Base-by-base conservation (phyloP, 108 stramenopile genomes). In the Skeletonema tropicum region DNA sequence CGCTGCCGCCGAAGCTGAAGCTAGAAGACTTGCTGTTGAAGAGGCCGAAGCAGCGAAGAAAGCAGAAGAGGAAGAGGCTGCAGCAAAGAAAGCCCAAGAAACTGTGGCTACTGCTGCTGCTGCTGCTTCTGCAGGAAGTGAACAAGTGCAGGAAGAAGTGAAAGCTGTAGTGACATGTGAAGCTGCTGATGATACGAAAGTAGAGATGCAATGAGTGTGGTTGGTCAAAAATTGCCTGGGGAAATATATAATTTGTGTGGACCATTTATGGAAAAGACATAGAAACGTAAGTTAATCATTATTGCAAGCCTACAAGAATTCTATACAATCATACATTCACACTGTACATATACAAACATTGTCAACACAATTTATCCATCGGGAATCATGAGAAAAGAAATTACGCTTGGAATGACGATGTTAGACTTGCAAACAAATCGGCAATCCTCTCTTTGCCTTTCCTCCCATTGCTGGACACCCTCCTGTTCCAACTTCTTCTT, bases 371-470 rank as follows among this genome's bases (percentile, higher is more conserved):
- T 10, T 23, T 55, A 55, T 25, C 23, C 52, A 2, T n/a, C 17
- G 6, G 52, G 52, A 23, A 55, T 21, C 4, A 25, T 21, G 23
- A 55, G 52, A 55, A 55, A 55, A 5, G 52, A 55, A 0, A 55
- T 25, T n/a, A 55, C 21, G 23, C 17, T 55, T 23, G 52, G 21
- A 23, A 55, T 23, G 9, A 55, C 52, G 7, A 55, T n/a, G 23
- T 23, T 6, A 25, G 52, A 55, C 52, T 55, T 55, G 52, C 52
- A 55, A 21, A 55, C 52, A 55, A 23, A 55, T 21, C 52, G 52
- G 7, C 52, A 25, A 6, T 23, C 52, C 10, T 21, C 52, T 25
- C 52, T 25, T 10, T 55, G 52, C 21, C 52, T 23, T 23, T 23
- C 10, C 9, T 25, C 52, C 52, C 19, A 55, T 9, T 8, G 6